Base-by-base conservation (phyloP, 768 basidiomycete genomes). In the Russula ochroleuca region DNA sequence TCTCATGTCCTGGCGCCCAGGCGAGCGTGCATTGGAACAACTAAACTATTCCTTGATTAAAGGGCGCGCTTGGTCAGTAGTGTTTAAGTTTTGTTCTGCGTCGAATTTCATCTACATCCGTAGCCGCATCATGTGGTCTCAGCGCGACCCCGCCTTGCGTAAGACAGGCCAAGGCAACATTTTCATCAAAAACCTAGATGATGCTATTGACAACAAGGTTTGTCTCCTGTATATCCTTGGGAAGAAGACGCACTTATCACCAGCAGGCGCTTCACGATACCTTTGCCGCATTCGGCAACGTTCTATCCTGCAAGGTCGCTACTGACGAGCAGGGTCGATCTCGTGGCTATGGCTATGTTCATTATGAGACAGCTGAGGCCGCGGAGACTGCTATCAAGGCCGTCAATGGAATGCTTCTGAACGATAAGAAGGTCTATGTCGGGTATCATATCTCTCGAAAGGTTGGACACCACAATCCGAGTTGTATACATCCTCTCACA, bases 81-180 rank as follows among this genome's bases (percentile, higher is more conserved):
- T 28, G 25, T 58, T 57, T n/a, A 61, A 37, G 7, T 19, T 23
- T 41, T 51, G 25, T 31, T 50, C 25, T 43, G 33, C 41, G 17
- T 21, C 28, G 47, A 45, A 21, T 54, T 21, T 63, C 48, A 65
- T 63, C 23, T 56, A 62, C 28, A 11, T 55, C n/a, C 62, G n/a
- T 38, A 93, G 91, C 82, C 93, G 97, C 72, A 99, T 99, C 83
- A 99, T 99, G 97, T 98, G 97, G 96, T 98, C 95, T 73, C 97
- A 98, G 84, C 92, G 97, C 75, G 97, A 98, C 80, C 97, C 97
- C 64, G 93, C 94, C 70, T 87, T 99, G 74, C 92, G 97, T 78
- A 98, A 98, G 86, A 98, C 94, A 68, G 94, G 94, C 68, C 94
- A 98, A 80, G 97, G 97, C 76, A 99, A 99, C 77, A 94, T 99